A percentile compares a stretch with the other conserved stretches of the same genome.
phyloP scores from a whole-genome alignment of 148 eudicot species.

The Arctostaphylos glauca region DNA sequence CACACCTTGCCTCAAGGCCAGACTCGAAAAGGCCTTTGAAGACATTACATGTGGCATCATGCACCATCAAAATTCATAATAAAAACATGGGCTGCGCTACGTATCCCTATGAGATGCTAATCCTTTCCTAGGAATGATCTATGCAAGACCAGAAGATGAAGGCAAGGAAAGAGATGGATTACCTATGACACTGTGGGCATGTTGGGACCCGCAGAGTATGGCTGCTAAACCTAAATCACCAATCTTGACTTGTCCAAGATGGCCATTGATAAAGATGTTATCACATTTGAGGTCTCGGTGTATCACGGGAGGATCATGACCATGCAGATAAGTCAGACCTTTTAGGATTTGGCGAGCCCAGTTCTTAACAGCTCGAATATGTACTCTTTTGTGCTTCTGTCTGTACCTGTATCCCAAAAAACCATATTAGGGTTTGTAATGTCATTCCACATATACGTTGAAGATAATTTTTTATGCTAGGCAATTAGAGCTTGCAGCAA shows the following conservation, averaged over 20 bases:
- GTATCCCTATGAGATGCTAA: not conserved
- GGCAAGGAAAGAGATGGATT: slow-evolving; percentile 9
- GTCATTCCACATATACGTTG: not conserved
- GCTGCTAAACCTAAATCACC: slow-evolving; percentile 95
- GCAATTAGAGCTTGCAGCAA: slow-evolving; percentile 6
- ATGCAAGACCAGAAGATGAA: not conserved
- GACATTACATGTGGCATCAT: not conserved
- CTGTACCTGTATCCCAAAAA: slow-evolving; percentile 52
- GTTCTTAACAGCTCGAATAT: slow-evolving; percentile 63
- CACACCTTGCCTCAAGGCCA: too few species aligned
- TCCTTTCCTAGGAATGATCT: not conserved
- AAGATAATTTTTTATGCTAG: not conserved
- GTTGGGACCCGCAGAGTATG: slow-evolving; percentile 60
- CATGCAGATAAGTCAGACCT: slow-evolving; percentile 77
- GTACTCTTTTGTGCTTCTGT: slow-evolving; percentile 58
- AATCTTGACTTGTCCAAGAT: slow-evolving; percentile 91
- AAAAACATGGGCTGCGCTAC: not conserved
- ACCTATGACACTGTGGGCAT: slow-evolving; percentile 83
- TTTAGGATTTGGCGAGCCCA: slow-evolving; percentile 82
- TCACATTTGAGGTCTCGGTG: slow-evolving; percentile 93
- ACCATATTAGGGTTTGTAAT: not conserved
- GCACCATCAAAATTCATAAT: not conserved
- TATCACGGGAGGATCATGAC: slow-evolving; percentile 80
- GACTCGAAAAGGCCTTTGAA: too few species aligned
- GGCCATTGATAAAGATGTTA: slow-evolving; percentile 89